Percentiles rank a stretch among this genome's conserved stretches.
Conservation (phyloP, 2,329 filamentous ascomycete genomes). For the Paracoccidioides lutzii region DNA sequence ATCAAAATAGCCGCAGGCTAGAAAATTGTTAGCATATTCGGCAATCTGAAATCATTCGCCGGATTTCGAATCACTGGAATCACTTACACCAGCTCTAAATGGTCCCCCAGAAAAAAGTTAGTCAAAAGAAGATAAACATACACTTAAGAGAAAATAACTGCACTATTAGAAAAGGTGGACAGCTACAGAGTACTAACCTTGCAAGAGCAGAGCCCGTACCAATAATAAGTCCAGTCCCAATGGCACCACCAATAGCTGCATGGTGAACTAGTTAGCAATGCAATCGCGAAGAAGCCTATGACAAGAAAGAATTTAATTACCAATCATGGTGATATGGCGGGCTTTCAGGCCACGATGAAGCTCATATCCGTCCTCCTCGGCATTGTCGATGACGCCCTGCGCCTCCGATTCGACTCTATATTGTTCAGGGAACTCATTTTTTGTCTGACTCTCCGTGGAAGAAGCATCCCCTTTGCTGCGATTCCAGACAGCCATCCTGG, state of each 20-base stretch:
- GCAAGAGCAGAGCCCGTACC: constrained; percentile 39
- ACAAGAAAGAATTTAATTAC: constrained; percentile 24
- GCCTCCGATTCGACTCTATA: not conserved
- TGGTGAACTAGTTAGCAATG: not conserved
- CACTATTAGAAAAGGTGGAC: not conserved
- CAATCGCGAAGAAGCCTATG: no score
- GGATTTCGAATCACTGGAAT: not conserved
- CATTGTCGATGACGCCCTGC: constrained; percentile 16
- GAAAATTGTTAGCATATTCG: constrained; percentile 7
- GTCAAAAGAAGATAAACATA: not conserved
- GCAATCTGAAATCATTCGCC: not conserved
- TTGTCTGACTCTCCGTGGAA: constrained; percentile 6
- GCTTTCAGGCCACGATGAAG: constrained; percentile 38
- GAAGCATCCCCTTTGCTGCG: constrained; percentile 4
- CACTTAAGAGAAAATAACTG: not conserved
- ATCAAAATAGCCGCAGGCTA: constrained; percentile 32
- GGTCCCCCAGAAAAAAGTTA: not conserved
- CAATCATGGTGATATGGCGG: constrained; percentile 47
- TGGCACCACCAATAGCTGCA: constrained; percentile 41
- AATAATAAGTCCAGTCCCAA: constrained; percentile 44
- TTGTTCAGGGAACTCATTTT: constrained; percentile 5
- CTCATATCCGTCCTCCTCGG: constrained; percentile 19
- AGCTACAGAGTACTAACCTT: constrained; percentile 5
- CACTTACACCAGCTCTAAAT: constrained; percentile 26
- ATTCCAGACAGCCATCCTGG: constrained; percentile 3